A percentile compares a stretch with the other conserved stretches of the same genome.
These are phyloP conservation scores for Nyssa sinensis DNA, from an alignment of 148 eudicot species.

Conservation along the genomic window DNA sequence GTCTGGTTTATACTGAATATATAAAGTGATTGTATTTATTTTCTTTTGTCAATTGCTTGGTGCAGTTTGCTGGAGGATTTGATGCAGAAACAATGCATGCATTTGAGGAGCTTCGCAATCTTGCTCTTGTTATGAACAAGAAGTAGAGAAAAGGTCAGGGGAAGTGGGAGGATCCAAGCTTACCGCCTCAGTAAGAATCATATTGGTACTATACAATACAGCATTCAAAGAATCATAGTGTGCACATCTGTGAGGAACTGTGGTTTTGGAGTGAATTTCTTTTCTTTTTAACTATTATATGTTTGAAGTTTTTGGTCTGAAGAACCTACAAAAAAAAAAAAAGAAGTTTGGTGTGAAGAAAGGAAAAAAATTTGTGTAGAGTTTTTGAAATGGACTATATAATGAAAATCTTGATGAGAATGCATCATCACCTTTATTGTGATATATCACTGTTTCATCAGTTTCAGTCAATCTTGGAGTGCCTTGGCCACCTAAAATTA, in stretches of 20 bases:
- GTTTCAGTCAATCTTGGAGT: too few relatives aligned
- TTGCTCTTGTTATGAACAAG: conserved; percentile 54
- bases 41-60: not conserved
- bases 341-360: not conserved
- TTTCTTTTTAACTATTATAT: not conserved
- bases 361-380: not conserved
- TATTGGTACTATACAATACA: not conserved
- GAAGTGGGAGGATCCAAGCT: not conserved
- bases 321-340: too few relatives aligned
- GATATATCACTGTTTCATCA: too few relatives aligned
- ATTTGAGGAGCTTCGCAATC: conserved; percentile 76
- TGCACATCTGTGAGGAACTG: not conserved
- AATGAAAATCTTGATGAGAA: not conserved
- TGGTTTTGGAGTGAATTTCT: not conserved
- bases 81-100: conserved; percentile 89
- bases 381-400: not conserved
- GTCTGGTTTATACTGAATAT: not conserved
- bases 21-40: not conserved
- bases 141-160: conserved; percentile 13
- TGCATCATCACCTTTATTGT: too few relatives aligned
- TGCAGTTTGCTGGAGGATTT: conserved; percentile 95
- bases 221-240: not conserved
- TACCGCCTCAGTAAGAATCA: conserved; percentile 19
- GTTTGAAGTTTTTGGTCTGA: too few relatives aligned
- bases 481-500: too few relatives aligned